These are phyloP conservation scores for Phytophthora pluvialis DNA, from an alignment of 352 stramenopile species.

Conservation along the genomic window DNA sequence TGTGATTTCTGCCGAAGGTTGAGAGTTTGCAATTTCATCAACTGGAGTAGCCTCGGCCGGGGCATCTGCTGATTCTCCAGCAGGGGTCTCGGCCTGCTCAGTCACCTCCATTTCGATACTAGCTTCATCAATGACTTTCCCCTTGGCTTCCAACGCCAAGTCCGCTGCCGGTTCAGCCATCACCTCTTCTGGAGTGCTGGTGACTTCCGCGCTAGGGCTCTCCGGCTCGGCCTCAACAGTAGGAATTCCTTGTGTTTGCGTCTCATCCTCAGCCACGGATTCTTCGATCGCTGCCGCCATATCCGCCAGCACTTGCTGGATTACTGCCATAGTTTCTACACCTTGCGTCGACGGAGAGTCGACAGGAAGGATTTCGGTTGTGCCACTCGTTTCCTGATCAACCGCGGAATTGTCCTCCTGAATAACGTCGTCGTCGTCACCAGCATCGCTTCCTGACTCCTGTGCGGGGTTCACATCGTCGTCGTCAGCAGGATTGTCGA, in stretches of 20 bases:
- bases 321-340: conserved; percentile 17
- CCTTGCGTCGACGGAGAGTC: conserved; percentile 9
- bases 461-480: conserved; percentile 32
- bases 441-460: conserved; percentile 22
- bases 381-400: conserved; percentile 4
- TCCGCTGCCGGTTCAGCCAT: background rate
- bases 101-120: conserved; percentile 28
- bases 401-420: conserved; percentile 5
- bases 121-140: conserved; percentile 8
- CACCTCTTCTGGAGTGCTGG: background rate
- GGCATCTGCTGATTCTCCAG: background rate
- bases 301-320: conserved; percentile 23
- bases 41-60: conserved; percentile 6
- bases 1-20: conserved; percentile 12
- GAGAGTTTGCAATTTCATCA: conserved; percentile 14
- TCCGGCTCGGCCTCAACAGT: conserved; percentile 9
- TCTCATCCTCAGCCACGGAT: conserved; percentile 4
- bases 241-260: conserved; percentile 4
- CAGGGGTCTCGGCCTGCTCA: background rate
- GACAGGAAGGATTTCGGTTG: background rate
- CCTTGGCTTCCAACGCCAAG: conserved; percentile 2
- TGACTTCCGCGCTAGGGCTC: background rate
- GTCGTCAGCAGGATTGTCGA: conserved; percentile 34
- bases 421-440: conserved; percentile 14
- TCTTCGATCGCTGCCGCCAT: conserved; percentile 20